Conservation (phyloP, 306 rosid genomes). For the Rosa chinensis region DNA sequence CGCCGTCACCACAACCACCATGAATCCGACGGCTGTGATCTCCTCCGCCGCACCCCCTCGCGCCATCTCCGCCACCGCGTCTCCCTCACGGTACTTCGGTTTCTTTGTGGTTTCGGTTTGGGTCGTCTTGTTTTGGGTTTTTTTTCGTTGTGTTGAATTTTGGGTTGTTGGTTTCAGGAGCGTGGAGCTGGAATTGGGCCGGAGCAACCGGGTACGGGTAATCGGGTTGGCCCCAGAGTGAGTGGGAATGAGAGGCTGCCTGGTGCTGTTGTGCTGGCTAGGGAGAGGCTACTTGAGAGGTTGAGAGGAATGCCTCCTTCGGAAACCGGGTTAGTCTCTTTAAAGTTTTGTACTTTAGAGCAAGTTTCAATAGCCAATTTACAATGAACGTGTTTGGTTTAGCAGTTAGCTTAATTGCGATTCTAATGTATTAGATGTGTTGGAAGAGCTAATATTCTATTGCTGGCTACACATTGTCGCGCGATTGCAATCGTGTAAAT, state of each 20-base stretch:
- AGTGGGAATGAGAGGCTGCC: conserved; percentile 68
- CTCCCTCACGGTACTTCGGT: conserved; percentile 30
- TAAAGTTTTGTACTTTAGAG: neutral
- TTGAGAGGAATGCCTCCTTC: conserved; percentile 66
- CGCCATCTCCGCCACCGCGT: conserved; percentile 45
- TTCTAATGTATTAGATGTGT: neutral
- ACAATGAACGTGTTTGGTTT: neutral
- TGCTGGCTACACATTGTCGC: neutral
- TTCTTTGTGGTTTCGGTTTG: too few species aligned
- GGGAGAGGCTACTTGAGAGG: conserved; percentile 85
- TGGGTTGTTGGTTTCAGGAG: conserved; percentile 40
- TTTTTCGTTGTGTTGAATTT: neutral
- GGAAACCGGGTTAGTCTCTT: conserved; percentile 50
- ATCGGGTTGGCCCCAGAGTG: conserved; percentile 32
- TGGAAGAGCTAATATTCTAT: too few species aligned
- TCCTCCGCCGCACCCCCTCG: conserved; percentile 42
- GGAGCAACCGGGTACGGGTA: conserved; percentile 33
- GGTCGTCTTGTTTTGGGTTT: neutral
- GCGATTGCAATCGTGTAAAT: neutral
- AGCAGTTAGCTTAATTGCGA: neutral
- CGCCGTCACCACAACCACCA: conserved; percentile 38
- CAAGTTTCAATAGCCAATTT: neutral
- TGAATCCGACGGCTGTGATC: conserved; percentile 43
- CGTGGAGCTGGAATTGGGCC: conserved; percentile 36
- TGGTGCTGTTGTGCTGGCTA: conserved; percentile 70